phyloP scores from a whole-genome alignment of 2,329 filamentous ascomycete genomes.

The Mycosphaerella sp. region DNA sequence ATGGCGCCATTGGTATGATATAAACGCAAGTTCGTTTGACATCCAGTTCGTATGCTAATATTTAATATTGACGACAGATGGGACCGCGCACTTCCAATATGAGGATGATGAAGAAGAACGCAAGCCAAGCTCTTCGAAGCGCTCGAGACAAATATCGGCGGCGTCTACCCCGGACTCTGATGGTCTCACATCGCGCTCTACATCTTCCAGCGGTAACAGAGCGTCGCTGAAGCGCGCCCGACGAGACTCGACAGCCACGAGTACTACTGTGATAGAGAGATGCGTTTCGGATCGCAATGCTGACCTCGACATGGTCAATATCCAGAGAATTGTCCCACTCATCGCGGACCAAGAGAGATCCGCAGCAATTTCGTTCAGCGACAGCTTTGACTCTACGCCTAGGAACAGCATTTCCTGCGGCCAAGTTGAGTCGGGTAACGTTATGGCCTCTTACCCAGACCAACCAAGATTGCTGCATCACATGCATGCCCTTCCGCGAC shows the following conservation, averaged over 20 bases:
- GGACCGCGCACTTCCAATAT: slow-evolving; percentile 10
- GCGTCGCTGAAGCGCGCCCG: slow-evolving; percentile 8
- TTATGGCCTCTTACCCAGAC: neutral
- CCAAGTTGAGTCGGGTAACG: neutral
- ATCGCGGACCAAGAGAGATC: neutral
- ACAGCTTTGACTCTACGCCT: neutral
- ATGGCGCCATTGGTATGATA: slow-evolving; percentile 17
- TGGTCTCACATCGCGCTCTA: slow-evolving; percentile 12
- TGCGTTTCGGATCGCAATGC: slow-evolving; percentile 5
- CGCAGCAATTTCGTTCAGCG: neutral
- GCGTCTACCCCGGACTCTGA: slow-evolving; percentile 7
- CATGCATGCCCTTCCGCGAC: slow-evolving; percentile 3
- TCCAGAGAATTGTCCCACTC: neutral
- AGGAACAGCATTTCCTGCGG: neutral
- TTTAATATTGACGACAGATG: slow-evolving; percentile 16
- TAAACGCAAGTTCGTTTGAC: neutral
- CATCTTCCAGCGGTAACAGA: slow-evolving; percentile 12
- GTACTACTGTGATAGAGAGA: neutral
- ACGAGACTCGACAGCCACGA: slow-evolving; percentile 5
- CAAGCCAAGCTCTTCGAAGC: slow-evolving; percentile 11
- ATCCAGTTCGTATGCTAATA: slow-evolving; percentile 1
- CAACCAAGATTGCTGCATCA: neutral
- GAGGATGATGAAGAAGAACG: slow-evolving; percentile 17
- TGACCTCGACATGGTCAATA: slow-evolving; percentile 5
- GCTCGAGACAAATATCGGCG: slow-evolving; percentile 5